These are phyloP conservation scores for Deinandra increscens DNA, from an alignment of 129 eudicot species.

Conservation along the genomic window DNA sequence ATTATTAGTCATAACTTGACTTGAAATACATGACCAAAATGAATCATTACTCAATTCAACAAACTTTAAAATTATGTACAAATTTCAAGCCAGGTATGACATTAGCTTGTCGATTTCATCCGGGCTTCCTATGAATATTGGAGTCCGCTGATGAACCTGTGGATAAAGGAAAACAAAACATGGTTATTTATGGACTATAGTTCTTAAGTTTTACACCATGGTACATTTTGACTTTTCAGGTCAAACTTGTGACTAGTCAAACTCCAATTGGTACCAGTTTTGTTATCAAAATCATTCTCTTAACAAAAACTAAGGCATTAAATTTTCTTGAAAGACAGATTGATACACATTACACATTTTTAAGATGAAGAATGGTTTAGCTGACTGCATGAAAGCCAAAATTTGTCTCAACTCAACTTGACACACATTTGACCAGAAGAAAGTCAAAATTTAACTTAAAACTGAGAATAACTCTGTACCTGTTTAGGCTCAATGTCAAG, in stretches of 20 bases:
- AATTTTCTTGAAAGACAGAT: not conserved
- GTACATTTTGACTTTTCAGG: slow-evolving; percentile 13
- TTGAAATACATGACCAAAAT: slow-evolving; percentile 4
- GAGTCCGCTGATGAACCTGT: slow-evolving; percentile 93
- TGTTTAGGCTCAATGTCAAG: slow-evolving; percentile 75
- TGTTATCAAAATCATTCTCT: not conserved
- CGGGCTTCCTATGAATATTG: slow-evolving; percentile 84
- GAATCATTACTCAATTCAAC: slow-evolving; percentile 18
- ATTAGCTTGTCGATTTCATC: slow-evolving; percentile 76
- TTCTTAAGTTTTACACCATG: not conserved
- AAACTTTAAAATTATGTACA: slow-evolving; percentile 3
- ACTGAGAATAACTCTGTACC: slow-evolving; percentile 37
- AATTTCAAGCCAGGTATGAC: slow-evolving; percentile 52
- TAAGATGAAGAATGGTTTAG: not conserved
- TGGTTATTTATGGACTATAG: slow-evolving; percentile 3
- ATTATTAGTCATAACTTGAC: slow-evolving; percentile 10
- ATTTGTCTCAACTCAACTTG: not conserved
- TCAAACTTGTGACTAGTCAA: not conserved
- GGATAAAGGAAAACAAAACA: not conserved
- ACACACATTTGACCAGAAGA: not conserved
- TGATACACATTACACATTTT: not conserved
- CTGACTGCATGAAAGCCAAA: not conserved
- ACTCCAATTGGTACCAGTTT: not conserved
- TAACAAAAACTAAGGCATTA: not conserved
- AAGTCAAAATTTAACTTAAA: slow-evolving; percentile 16